Evolutionary conservation across 2,329 filamentous ascomycete species (phyloP), one percentile per base, ranked within the genome.

Genomic region (Cladosporium sp.): DNA sequence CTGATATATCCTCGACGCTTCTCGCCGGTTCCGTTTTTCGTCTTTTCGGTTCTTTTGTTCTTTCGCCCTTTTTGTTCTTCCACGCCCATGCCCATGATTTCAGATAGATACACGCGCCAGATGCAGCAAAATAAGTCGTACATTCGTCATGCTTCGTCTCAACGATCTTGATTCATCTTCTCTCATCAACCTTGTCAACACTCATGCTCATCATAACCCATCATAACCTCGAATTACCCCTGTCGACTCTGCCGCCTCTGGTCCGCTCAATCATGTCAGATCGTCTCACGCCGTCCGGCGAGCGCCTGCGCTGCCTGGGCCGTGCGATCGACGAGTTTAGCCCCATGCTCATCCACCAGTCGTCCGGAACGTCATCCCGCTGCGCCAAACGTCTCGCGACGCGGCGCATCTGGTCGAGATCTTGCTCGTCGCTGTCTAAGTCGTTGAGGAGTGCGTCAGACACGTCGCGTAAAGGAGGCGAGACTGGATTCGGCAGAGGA

Each of bases 301-400:
- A 52, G 18, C 49, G 34, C 18, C 49, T 33, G 14, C 37, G 35
- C n/a, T 41, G 43, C 38, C 49, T 31, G 35, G 40, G 35, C 22
- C 43, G 31, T 8, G 43, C 49, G 3, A 64, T 57, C 16, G 61
- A 64, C 5, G 65, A 37, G 22, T 63, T 65, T 53, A 75, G 57
- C 10, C 73, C 73, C 14, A 74, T 71, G 16, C 68, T 71, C 49
- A 68, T 69, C 89, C 89, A 95, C 83, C 86, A 91, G 58, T 89
- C 84, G 56, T 93, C 87, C 0, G 87, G 86, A 50, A 93, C 85
- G 61, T 91, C 86, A 63, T 88, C 80, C 19, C 87, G 76, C 14
- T 80, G 77, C 33, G 84, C 82, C 51, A 95, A 76, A 41, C 82
- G 78, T 59, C 85, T 82, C 34, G 93, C 77, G 43, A 95, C 85